Base-by-base conservation (phyloP, 2,329 filamentous ascomycete species). In the Colletotrichum camelliae region DNA sequence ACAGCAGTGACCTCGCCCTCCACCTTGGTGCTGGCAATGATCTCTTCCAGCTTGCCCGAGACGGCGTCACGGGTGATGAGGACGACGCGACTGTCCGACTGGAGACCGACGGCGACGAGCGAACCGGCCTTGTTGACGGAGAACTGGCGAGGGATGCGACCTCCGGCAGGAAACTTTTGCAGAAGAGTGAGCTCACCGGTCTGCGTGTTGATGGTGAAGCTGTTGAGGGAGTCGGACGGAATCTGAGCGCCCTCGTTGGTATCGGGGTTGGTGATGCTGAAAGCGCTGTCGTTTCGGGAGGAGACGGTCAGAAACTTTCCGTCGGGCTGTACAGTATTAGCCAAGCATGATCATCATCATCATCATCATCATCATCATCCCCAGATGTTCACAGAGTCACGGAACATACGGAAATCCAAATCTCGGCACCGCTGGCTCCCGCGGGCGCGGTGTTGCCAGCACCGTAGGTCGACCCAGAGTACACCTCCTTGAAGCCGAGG, bases 81-180 rank as follows among this genome's bases (percentile, higher is more conserved):
- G 8, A 89, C 90, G 2, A 95, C 90, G 35, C 89, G 90, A 37
- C 88, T 86, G 67, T 91, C 91, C 18, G 84, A 84, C 83, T 95
- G 93, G 77, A 94, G 87, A 1, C 89, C 93, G 33, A 95, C 90
- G 2, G 92, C 94, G 4, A 95, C 84, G 74, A 93, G 84, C 70
- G 88, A 88, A 1, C 94, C 94, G 13, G 88, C 89, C 77, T 87
- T 88, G 82, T 93, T 95, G 72, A 95, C 84, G 67, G 88, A 89
- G 82, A 95, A 94, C 55, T 94, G 93, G 27, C 94, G 89, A 1
- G 94, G 94, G 71, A 88, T 89, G 9, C 85, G 82, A 4, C 94
- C 94, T 65, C 93, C 93, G 1, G 92, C 89, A 0, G 93, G 87
- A n/a, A 89, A 88, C 33, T 91, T 86, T 79, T 93, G 89, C 4